Percentiles rank a stretch among this genome's conserved stretches.
Conservation (phyloP, 2,329 filamentous ascomycete species). For the Claviceps pazoutovae region DNA sequence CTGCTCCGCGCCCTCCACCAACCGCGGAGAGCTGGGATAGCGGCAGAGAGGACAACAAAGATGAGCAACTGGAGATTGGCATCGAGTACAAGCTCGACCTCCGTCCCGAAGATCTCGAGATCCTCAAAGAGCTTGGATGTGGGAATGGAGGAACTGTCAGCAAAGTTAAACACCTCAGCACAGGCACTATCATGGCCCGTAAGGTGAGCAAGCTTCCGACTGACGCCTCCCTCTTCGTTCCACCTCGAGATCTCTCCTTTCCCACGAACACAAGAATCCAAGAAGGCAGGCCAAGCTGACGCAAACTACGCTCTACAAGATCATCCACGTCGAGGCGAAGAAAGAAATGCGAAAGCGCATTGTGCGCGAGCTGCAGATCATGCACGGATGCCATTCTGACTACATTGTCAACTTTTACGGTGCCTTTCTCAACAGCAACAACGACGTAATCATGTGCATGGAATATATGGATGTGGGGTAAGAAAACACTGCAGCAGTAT, state of each 20-base stretch:
- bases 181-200: slow-evolving; percentile 91
- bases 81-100: slow-evolving; percentile 94
- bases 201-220: slow-evolving; percentile 48
- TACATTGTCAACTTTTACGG: slow-evolving; percentile 98
- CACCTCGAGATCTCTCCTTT: neutral
- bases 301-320: slow-evolving; percentile 33
- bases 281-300: slow-evolving; percentile 6
- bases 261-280: too few species aligned
- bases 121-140: slow-evolving; percentile 85
- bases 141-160: slow-evolving; percentile 97
- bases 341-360: slow-evolving; percentile 95
- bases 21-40: slow-evolving; percentile 57
- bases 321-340: slow-evolving; percentile 97
- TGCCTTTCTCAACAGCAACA: slow-evolving; percentile 89
- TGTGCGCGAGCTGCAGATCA: slow-evolving; percentile 91
- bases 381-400: slow-evolving; percentile 93
- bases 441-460: slow-evolving; percentile 99
- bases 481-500: slow-evolving; percentile 21
- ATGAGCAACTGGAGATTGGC: slow-evolving; percentile 72
- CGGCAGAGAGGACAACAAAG: slow-evolving; percentile 44
- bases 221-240: neutral
- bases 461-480: slow-evolving; percentile 99
- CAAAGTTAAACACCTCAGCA: slow-evolving; percentile 90
- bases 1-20: slow-evolving; percentile 55
- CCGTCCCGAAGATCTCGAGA: slow-evolving; percentile 79